Evolutionary conservation across 1,284 basidiomycete genomes (phyloP).

Genomic region (Anthracocystis walkeri): DNA sequence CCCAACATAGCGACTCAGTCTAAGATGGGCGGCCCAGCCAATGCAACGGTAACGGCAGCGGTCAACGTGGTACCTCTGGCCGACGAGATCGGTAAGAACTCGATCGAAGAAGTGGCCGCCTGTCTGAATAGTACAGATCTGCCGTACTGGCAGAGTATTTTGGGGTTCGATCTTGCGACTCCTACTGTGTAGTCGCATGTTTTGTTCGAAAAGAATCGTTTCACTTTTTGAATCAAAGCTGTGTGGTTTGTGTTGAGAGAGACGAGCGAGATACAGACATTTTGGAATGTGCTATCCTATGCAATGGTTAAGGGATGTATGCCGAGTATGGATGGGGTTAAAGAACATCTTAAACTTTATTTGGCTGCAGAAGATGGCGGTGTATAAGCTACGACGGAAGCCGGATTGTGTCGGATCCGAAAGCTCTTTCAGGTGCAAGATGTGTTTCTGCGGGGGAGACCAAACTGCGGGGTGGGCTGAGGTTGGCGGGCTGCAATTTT

Average conservation of each 20-base stretch:
- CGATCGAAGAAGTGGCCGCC: conserved; percentile 39
- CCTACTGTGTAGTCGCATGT: conserved; percentile 11
- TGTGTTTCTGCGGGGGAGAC: too few species aligned
- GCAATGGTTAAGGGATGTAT: too few species aligned
- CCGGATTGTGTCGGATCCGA: not conserved
- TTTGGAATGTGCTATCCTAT: too few species aligned
- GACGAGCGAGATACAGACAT: too few species aligned
- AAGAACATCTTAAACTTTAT: too few species aligned
- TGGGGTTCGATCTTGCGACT: conserved; percentile 34
- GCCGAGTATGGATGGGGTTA: too few species aligned
- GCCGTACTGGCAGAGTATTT: conserved; percentile 46
- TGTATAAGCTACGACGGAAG: not conserved
- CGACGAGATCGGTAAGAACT: conserved; percentile 42
- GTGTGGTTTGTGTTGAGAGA: too few species aligned
- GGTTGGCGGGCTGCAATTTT: too few species aligned
- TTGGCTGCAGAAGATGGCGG: not conserved
- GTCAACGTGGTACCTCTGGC: conserved; percentile 33
- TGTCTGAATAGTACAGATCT: conserved; percentile 37
- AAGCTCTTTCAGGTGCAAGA: conserved; percentile 9
- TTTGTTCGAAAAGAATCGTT: not conserved
- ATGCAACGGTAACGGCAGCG: not conserved
- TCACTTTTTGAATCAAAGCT: not conserved
- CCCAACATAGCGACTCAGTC: not conserved
- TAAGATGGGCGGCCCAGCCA: not conserved
- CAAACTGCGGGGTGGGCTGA: too few species aligned